phyloP scores from a whole-genome alignment of 331 rosid genomes.

The Quercus tomentella region DNA sequence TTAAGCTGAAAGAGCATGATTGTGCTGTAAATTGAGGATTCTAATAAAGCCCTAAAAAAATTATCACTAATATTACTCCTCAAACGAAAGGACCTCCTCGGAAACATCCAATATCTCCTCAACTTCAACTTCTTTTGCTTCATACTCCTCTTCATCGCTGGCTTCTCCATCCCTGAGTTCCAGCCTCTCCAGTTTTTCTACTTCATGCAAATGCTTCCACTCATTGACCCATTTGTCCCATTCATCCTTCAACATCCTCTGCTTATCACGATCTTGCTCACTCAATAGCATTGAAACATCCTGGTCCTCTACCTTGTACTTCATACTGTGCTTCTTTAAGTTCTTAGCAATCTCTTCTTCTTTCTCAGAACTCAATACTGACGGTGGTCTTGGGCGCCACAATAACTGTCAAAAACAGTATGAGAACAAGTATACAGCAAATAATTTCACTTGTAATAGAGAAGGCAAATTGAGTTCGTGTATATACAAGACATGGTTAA shows the following conservation, averaged over 20 bases:
- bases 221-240: constrained; percentile 75
- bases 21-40: neutral
- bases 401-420: constrained; percentile 36
- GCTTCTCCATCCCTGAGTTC: constrained; percentile 76
- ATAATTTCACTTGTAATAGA: neutral
- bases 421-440: neutral
- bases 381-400: constrained; percentile 87
- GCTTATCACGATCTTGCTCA: constrained; percentile 83
- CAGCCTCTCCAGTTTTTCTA: constrained; percentile 49
- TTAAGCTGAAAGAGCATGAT: too few relatives aligned
- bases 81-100: constrained; percentile 56
- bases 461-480: neutral
- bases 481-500: neutral
- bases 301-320: constrained; percentile 78
- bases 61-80: neutral
- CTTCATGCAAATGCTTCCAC: constrained; percentile 70
- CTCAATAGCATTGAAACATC: constrained; percentile 68
- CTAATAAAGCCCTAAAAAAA: neutral
- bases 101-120: constrained; percentile 54
- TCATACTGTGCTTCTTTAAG: constrained; percentile 82
- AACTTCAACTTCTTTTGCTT: constrained; percentile 74
- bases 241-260: constrained; percentile 66
- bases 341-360: constrained; percentile 88
- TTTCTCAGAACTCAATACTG: constrained; percentile 69
- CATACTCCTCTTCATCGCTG: constrained; percentile 83